Conservation (phyloP, 441 rosid species). For the Erodium chrysanthum region DNA sequence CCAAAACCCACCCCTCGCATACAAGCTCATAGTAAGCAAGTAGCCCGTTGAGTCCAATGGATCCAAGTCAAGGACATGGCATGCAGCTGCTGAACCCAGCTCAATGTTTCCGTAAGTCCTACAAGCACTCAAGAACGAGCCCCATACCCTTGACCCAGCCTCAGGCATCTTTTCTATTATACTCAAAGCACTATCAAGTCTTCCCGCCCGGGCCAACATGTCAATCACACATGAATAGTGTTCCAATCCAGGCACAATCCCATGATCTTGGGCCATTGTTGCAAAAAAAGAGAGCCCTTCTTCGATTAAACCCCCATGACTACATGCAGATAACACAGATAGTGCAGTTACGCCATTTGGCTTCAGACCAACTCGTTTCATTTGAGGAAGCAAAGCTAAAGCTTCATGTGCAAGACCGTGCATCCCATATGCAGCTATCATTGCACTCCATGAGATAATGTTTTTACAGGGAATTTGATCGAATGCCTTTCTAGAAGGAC, state of each 20-base stretch:
- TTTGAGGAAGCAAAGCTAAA: constrained; percentile 30
- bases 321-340: background rate
- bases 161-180: background rate
- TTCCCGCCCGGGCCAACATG: constrained; percentile 32
- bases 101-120: background rate
- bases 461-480: constrained; percentile 31
- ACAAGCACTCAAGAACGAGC: background rate
- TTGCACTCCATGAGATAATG: constrained; percentile 46
- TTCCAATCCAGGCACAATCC: constrained; percentile 26
- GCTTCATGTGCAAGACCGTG: constrained; percentile 41
- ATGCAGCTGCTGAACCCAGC: background rate
- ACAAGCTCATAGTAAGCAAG: background rate
- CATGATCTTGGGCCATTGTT: constrained; percentile 32
- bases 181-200: background rate
- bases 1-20: background rate
- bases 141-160: background rate
- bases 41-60: background rate
- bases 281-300: constrained; percentile 12
- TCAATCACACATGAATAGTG: constrained; percentile 50
- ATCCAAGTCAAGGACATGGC: background rate
- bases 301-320: background rate
- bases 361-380: background rate
- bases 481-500: constrained; percentile 28
- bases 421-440: constrained; percentile 46
- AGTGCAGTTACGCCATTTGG: background rate